Evolutionary conservation across 176 grass and related monocot species (phyloP), one percentile per base, ranked within the genome.

Genomic region (Carex parvula): DNA sequence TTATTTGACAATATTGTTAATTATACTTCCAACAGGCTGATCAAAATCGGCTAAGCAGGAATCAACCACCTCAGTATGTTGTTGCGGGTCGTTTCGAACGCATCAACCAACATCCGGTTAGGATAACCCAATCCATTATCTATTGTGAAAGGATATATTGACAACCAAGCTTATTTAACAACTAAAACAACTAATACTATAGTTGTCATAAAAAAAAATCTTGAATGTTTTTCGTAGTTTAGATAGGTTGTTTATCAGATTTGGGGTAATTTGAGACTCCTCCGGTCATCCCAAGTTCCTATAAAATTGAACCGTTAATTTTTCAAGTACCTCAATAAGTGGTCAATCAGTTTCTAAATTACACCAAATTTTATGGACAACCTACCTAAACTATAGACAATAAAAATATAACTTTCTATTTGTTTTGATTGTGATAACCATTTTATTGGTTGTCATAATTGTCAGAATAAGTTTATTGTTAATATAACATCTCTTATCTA

Each of bases 31-130:
- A 59, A 84, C 80, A 94, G 95, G 66, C 26, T 80, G 92, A 98
- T 68, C 72, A 89, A 86, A 89, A 81, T 53, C 76, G 89, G 44
- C 54, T 93, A 77, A 77, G 79, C n/a, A 90, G 77, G 85, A 89
- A 84, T 21, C 88, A 85, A 83, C 63, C 84, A 80, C 92, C 95
- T 30, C 86, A 83, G 53, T 89, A 93, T 83, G 46, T 90, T 82
- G 88, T 98, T 4, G 82, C 82, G 44, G 79, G 89, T 85, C 88
- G 84, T 37, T 98, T 91, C 80, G 79, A 94, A 83, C 88, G 95
- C 70, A 94, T 98, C 81, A 94, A 98, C 71, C 88, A 94, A 89
- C 92, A 98, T 85, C 92, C 88, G 67, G 95, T 98, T 86, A 91
- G 37, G 59, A 18, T 37, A 56, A 84, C 84, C 62, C 18, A 73